A percentile compares a stretch with the other conserved stretches of the same genome.
Evolutionary conservation across 2,329 filamentous ascomycete genomes (phyloP).

Genomic region (Ophiocordyceps sinensis): DNA sequence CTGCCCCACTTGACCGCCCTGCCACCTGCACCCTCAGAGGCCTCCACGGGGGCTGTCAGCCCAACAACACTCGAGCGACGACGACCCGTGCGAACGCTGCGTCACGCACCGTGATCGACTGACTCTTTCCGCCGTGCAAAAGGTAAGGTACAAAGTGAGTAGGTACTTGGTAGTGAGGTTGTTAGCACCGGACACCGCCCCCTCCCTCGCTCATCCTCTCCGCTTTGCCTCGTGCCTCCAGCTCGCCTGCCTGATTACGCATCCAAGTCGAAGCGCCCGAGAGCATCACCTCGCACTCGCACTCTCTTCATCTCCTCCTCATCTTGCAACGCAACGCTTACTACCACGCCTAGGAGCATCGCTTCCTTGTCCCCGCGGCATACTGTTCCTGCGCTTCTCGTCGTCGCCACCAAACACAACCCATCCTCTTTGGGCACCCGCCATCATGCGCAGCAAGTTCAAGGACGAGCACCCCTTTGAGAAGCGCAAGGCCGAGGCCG

Average conservation of each 20-base stretch:
- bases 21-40: too few relatives aligned
- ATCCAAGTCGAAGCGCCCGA: background rate
- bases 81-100: too few relatives aligned
- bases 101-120: too few relatives aligned
- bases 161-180: too few relatives aligned
- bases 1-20: too few relatives aligned
- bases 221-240: background rate
- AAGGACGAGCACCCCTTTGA: slow-evolving; percentile 99
- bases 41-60: too few relatives aligned
- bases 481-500: slow-evolving; percentile 99
- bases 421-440: background rate
- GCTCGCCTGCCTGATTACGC: background rate
- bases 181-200: background rate
- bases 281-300: background rate
- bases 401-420: background rate
- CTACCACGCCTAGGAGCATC: background rate
- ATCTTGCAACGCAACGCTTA: background rate
- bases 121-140: too few relatives aligned
- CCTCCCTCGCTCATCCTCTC: background rate
- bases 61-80: too few relatives aligned
- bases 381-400: background rate
- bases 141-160: too few relatives aligned
- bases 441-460: slow-evolving; percentile 91
- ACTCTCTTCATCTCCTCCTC: background rate
- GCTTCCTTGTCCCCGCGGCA: background rate